Evolutionary conservation across 2,329 filamentous ascomycete genomes (phyloP), one percentile per base, ranked within the genome.

Genomic region (Daldinia sp.): DNA sequence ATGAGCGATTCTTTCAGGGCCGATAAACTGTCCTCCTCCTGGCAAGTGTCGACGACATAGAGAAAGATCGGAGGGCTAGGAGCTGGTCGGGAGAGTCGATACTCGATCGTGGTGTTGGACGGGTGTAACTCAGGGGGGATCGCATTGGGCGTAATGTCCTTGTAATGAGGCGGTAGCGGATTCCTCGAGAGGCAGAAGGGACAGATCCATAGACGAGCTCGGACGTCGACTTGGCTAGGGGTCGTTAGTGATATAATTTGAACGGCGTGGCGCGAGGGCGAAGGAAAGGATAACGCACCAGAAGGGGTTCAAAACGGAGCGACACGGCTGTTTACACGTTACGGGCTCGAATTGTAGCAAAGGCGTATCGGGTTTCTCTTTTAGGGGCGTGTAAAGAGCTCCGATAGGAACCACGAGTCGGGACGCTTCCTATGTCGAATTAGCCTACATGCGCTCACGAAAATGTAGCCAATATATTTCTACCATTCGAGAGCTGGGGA

Each of bases 401-500:
- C 94, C 95, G 74, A 99, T 97, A 64, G 95, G 95, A 32, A 98
- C 95, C 67, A 97, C 94, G 55, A 97, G 88, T 64, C 94, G 88
- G 63, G 93, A 97, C 58, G 94, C 94, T 89, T 97, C 94, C 92
- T 96, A 72, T 37, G 32, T 11, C 49, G 32, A 25, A 43, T 68
- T 23, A 68, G 64, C 49, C 67, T 23, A 29, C 45, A 52, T 39
- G 61, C 68, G 70, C 68, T 61, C 55, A 54, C 58, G 63, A 64
- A 63, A 41, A 60, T 50, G 41, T 34, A 27, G 30, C 54, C 41
- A 51, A 29, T 27, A 37, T 30, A 34, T 21, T 29, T 11, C 72
- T 72, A 93, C 94, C 93, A 99, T 97, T 77, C 95, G 93, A 75
- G 94, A 94, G 82, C 94, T 97, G 50, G 95, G 95, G 75, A 99